These are phyloP conservation scores for Triticum monococcum DNA, from an alignment of 176 grass and related monocot species.

Conservation along the genomic window DNA sequence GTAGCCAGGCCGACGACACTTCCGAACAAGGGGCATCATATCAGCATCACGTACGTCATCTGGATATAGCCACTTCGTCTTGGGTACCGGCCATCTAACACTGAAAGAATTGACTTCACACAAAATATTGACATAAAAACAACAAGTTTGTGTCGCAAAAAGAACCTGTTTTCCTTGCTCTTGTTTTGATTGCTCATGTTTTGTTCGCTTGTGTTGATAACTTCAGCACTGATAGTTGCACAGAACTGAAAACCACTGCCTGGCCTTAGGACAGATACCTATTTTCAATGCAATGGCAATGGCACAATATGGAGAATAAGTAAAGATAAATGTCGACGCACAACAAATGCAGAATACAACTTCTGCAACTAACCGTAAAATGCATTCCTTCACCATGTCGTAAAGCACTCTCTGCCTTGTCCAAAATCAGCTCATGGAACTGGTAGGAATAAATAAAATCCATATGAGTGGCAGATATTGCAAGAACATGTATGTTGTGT, in stretches of 20 bases:
- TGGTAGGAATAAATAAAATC: neutral
- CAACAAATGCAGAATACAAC: neutral
- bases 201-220: neutral
- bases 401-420: neutral
- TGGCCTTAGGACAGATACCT: conserved; percentile 23
- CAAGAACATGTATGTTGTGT: neutral
- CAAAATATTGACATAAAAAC: neutral
- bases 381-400: neutral
- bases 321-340: neutral
- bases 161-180: neutral
- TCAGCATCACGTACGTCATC: neutral
- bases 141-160: neutral
- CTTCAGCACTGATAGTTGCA: conserved; percentile 4
- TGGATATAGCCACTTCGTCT: neutral
- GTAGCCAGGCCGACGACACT: too few species aligned
- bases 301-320: neutral
- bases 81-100: conserved; percentile 7
- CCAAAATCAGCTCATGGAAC: conserved; percentile 32
- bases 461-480: neutral
- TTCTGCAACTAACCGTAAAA: conserved; percentile 13
- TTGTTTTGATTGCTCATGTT: neutral
- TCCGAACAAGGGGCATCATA: neutral
- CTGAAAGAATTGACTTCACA: neutral
- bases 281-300: neutral
- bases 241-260: neutral